These are phyloP conservation scores for Coemansia sp. DNA, from an alignment of 192 early-diverging fungal genomes.

Conservation along the genomic window DNA sequence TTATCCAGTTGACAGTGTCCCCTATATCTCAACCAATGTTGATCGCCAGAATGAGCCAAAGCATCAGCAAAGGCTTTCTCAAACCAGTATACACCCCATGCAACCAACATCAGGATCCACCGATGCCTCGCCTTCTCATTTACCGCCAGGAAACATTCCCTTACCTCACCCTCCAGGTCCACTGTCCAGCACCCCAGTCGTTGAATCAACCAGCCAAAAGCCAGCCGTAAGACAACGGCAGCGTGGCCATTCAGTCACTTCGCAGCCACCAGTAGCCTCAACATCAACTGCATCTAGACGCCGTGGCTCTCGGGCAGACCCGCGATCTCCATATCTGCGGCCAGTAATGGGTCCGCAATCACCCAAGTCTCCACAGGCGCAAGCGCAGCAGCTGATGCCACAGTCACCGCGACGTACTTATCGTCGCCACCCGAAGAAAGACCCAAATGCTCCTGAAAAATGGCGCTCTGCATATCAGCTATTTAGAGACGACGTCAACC, in stretches of 20 bases:
- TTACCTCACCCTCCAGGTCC: conserved; percentile 11
- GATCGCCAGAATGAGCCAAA: not conserved
- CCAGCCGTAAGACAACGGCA: conserved; percentile 19
- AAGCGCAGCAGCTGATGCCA: conserved; percentile 10
- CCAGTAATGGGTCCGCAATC: conserved; percentile 16
- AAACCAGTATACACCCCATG: conserved; percentile 1
- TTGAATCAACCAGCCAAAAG: conserved; percentile 5
- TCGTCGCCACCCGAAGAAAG: conserved; percentile 50
- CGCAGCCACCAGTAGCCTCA: conserved; percentile 7
- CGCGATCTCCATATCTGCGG: conserved; percentile 28
- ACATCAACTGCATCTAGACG: conserved; percentile 18
- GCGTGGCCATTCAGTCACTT: conserved; percentile 43
- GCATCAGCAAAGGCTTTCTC: not conserved
- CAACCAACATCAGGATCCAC: conserved; percentile 20
- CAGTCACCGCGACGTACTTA: conserved; percentile 42
- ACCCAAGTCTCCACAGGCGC: conserved; percentile 16
- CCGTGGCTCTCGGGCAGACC: conserved; percentile 28
- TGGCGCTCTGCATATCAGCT: conserved; percentile 54
- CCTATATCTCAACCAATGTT: conserved; percentile 3
- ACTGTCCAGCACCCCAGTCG: conserved; percentile 10
- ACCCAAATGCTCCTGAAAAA: conserved; percentile 48
- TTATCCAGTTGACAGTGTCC: not conserved
- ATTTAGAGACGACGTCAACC: conserved; percentile 52
- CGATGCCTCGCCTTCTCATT: conserved; percentile 25
- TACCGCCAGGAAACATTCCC: not conserved